phyloP scores from a whole-genome alignment of 257 asterid genomes.

The Eucommia ulmoides region DNA sequence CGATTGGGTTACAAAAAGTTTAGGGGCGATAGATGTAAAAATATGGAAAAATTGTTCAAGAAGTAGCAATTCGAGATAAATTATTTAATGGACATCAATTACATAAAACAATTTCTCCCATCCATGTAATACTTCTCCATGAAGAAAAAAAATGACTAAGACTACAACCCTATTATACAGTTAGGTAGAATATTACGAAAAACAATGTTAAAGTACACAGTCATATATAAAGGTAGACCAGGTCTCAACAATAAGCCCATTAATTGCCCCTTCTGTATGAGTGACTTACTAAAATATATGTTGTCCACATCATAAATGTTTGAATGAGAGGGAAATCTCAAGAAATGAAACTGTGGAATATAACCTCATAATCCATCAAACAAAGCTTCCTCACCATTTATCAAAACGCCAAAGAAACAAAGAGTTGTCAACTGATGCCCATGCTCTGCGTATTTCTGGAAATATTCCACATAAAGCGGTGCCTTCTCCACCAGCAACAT shows the following conservation, averaged over 20 bases:
- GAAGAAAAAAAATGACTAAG: neutral
- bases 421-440: conserved; percentile 97
- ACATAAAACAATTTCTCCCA: neutral
- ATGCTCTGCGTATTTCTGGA: conserved; percentile 90
- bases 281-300: too few relatives aligned
- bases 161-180: neutral
- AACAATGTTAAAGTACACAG: neutral
- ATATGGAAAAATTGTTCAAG: too few relatives aligned
- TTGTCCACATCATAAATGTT: too few relatives aligned
- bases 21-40: too few relatives aligned
- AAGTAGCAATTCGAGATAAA: neutral
- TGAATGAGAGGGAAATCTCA: neutral
- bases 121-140: neutral
- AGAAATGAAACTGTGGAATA: neutral
- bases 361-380: neutral
- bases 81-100: too few relatives aligned
- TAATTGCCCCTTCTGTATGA: too few relatives aligned
- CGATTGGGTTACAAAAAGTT: too few relatives aligned
- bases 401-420: conserved; percentile 91
- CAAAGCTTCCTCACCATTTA: conserved; percentile 53
- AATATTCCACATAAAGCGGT: conserved; percentile 94
- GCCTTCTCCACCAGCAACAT: conserved; percentile 95
- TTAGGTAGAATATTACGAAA: neutral
- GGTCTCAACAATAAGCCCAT: neutral
- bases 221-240: neutral